Conservation (phyloP, 345 rosid genomes). For the Eucalyptus tenuipes region DNA sequence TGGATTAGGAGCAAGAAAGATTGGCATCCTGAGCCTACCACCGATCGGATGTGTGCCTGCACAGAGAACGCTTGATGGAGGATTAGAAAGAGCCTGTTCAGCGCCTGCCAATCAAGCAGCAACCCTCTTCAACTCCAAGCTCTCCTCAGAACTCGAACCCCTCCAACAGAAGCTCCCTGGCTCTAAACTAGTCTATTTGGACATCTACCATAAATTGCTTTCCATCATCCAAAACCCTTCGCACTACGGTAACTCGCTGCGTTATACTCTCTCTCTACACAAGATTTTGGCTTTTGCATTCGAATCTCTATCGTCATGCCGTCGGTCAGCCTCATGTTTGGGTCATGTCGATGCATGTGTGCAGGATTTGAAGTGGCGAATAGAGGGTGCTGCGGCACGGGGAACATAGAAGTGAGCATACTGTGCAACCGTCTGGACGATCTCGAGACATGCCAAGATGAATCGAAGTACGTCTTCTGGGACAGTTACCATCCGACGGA, state of each 20-base stretch:
- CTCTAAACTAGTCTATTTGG: slow-evolving; percentile 15
- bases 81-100: slow-evolving; percentile 30
- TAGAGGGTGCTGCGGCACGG: slow-evolving; percentile 73
- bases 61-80: slow-evolving; percentile 60
- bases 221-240: slow-evolving; percentile 28
- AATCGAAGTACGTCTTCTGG: slow-evolving; percentile 54
- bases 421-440: slow-evolving; percentile 25
- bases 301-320: not conserved
- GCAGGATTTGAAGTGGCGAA: slow-evolving; percentile 45
- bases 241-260: slow-evolving; percentile 30
- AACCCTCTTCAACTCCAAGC: slow-evolving; percentile 43
- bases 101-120: slow-evolving; percentile 39
- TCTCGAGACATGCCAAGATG: slow-evolving; percentile 18
- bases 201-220: slow-evolving; percentile 13
- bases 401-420: slow-evolving; percentile 40
- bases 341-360: not conserved
- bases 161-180: slow-evolving; percentile 12
- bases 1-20: slow-evolving; percentile 45
- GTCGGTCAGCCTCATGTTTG: not conserved
- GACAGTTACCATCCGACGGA: slow-evolving; percentile 78
- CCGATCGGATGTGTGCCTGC: slow-evolving; percentile 70
- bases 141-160: slow-evolving; percentile 9
- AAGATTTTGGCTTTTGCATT: not conserved
- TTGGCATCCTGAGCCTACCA: slow-evolving; percentile 34
- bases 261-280: not conserved